Evolutionary conservation across 2,329 filamentous ascomycete species (phyloP).

Genomic region (Rugonectria rugulosa): DNA sequence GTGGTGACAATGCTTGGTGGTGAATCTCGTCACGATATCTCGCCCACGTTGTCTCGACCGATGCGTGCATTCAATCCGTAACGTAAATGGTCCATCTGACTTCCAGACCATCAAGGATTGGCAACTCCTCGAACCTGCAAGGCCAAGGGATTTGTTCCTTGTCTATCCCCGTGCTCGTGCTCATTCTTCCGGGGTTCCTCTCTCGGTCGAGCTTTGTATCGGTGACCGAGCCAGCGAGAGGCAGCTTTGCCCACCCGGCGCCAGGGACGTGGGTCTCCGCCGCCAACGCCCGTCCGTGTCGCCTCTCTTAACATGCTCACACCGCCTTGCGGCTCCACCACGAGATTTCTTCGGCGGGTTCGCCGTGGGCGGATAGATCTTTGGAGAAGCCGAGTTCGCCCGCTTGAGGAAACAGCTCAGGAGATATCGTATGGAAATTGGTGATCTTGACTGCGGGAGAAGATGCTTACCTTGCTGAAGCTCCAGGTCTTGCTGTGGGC

Average conservation of each 20-base stretch:
- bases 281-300: slow-evolving; percentile 13
- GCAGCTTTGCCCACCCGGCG: slow-evolving; percentile 17
- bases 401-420: slow-evolving; percentile 27
- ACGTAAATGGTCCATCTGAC: slow-evolving; percentile 26
- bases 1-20: slow-evolving; percentile 21
- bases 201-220: slow-evolving; percentile 18
- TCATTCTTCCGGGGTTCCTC: slow-evolving; percentile 11
- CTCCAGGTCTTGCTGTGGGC: slow-evolving; percentile 50
- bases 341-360: slow-evolving; percentile 5
- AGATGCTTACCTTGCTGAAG: slow-evolving; percentile 48
- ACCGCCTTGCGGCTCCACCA: slow-evolving; percentile 36
- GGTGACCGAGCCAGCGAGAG: slow-evolving; percentile 18
- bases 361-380: slow-evolving; percentile 19
- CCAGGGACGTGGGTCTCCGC: slow-evolving; percentile 31
- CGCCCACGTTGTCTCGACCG: slow-evolving; percentile 30
- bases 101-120: slow-evolving; percentile 24
- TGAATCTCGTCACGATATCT: slow-evolving; percentile 21
- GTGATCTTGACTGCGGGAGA: slow-evolving; percentile 19
- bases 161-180: slow-evolving; percentile 14
- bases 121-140: slow-evolving; percentile 12
- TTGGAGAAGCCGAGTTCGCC: slow-evolving; percentile 29
- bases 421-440: neutral
- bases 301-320: slow-evolving; percentile 30
- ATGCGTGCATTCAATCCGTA: slow-evolving; percentile 33
- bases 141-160: slow-evolving; percentile 12